Evolutionary conservation across 345 rosid genomes (phyloP).

Genomic region (Salix exigua): DNA sequence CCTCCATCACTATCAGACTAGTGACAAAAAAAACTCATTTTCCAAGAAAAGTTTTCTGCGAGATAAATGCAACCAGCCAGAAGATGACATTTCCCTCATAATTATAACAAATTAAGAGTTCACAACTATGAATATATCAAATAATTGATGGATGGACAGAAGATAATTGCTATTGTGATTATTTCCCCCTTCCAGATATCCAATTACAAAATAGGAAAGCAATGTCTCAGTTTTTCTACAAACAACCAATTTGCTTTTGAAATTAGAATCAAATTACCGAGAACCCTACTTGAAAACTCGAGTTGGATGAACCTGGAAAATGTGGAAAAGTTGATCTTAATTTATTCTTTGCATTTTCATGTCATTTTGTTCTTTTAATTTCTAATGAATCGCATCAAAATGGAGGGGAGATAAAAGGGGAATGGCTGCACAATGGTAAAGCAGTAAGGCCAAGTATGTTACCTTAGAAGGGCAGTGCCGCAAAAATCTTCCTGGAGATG

Average conservation of each 20-base stretch:
- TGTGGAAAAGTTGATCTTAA: too few species aligned
- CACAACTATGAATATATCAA: background rate
- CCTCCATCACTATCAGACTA: background rate
- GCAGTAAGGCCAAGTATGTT: background rate
- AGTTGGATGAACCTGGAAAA: background rate
- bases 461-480: conserved; percentile 92
- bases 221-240: background rate
- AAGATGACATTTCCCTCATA: background rate
- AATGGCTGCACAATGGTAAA: background rate
- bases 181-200: background rate
- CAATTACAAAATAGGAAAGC: background rate
- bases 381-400: too few species aligned
- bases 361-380: too few species aligned
- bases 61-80: background rate
- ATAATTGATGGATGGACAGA: background rate
- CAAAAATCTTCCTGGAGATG: conserved; percentile 96
- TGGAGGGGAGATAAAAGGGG: too few species aligned
- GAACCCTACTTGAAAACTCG: background rate
- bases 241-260: background rate
- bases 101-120: background rate
- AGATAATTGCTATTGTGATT: background rate
- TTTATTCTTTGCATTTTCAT: too few species aligned
- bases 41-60: too few species aligned
- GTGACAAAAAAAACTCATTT: background rate
- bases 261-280: background rate